phyloP scores from a whole-genome alignment of 176 grass and related monocot genomes.

The Chloris gayana region DNA sequence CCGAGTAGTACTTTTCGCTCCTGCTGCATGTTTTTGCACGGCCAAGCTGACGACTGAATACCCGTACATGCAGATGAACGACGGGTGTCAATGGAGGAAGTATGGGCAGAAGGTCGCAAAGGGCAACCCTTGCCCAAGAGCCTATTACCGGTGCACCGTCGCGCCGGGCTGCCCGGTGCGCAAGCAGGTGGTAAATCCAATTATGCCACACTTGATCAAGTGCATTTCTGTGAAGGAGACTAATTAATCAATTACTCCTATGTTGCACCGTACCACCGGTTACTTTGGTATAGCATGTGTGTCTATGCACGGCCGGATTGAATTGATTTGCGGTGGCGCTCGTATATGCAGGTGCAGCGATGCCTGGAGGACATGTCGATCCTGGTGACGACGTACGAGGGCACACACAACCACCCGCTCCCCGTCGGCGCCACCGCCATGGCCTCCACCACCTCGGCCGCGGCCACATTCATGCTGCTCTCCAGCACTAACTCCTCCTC shows the following conservation, averaged over 20 bases:
- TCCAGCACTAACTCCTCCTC: slow-evolving; percentile 61
- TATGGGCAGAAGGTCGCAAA: slow-evolving; percentile 97
- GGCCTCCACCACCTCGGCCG: slow-evolving; percentile 73
- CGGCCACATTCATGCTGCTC: slow-evolving; percentile 76
- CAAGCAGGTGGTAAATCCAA: slow-evolving; percentile 63
- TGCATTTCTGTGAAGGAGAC: background rate
- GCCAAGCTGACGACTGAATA: background rate
- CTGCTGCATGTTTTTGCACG: background rate
- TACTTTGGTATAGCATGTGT: background rate
- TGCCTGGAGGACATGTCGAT: slow-evolving; percentile 97
- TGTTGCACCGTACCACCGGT: background rate
- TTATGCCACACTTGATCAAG: background rate
- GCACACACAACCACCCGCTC: slow-evolving; percentile 96
- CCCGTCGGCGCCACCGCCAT: slow-evolving; percentile 93
- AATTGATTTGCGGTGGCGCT: slow-evolving; percentile 22
- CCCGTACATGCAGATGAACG: slow-evolving; percentile 74
- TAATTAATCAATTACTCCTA: background rate
- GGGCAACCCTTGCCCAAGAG: slow-evolving; percentile 96
- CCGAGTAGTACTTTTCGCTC: background rate
- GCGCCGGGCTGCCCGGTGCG: slow-evolving; percentile 90
- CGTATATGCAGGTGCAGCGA: slow-evolving; percentile 67
- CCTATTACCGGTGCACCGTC: slow-evolving; percentile 96
- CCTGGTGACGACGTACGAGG: slow-evolving; percentile 96
- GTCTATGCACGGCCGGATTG: background rate
- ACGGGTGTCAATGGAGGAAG: slow-evolving; percentile 97